phyloP scores from a whole-genome alignment of 169 alveolate species.

The Plasmodium cynomolgi region DNA sequence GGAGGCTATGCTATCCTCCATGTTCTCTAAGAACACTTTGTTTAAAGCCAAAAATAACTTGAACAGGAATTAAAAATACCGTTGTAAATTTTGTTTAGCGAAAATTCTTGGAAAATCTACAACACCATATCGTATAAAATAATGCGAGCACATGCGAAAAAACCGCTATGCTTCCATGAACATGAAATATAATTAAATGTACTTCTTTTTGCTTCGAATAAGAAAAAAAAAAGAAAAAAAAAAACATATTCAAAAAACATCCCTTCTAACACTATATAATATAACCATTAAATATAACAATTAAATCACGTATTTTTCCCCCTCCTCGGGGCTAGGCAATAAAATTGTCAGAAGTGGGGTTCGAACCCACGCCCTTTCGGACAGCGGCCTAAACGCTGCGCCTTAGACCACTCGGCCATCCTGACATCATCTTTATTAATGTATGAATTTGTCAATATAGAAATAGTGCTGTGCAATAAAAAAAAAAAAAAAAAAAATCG shows the following conservation, averaged over 20 bases:
- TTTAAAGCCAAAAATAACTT: not conserved
- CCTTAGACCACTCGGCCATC: conserved; percentile 99
- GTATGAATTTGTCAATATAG: not conserved
- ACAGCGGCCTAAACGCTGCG: conserved; percentile 99
- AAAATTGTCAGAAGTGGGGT: conserved; percentile 94
- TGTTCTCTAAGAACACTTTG: not conserved
- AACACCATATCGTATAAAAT: not conserved
- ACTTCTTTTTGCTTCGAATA: not conserved
- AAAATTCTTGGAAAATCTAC: not conserved
- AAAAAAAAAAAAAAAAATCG: not conserved
- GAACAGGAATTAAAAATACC: not conserved
- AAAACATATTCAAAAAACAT: not conserved
- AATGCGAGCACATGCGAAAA: not conserved
- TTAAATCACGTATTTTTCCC: not conserved
- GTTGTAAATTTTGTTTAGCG: not conserved
- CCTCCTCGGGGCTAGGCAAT: not conserved
- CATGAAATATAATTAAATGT: not conserved
- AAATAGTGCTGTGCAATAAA: not conserved
- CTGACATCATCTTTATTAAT: conserved; percentile 65
- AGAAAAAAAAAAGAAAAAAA: conserved; percentile 6
- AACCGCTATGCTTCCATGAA: not conserved
- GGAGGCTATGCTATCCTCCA: not conserved
- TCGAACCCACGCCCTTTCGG: conserved; percentile 99
- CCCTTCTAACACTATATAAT: not conserved
- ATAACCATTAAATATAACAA: not conserved